Evolutionary conservation across 2,329 filamentous ascomycete genomes (phyloP).

Genomic region (Fusarium oxysporum): DNA sequence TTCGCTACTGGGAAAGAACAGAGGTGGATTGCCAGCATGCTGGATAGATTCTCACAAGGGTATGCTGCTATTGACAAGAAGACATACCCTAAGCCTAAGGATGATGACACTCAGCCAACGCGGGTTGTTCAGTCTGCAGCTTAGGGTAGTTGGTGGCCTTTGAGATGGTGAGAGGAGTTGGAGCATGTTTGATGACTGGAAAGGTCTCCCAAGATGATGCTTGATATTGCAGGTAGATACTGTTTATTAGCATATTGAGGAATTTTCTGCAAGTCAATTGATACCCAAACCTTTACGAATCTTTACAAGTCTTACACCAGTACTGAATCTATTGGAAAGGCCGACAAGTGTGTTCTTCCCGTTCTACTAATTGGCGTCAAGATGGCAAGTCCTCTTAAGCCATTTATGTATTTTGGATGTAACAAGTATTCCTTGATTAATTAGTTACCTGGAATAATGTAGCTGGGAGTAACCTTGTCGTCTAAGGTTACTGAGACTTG

Average conservation of each 20-base stretch:
- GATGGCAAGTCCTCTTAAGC: background rate
- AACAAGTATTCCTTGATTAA: background rate
- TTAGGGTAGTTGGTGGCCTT: background rate
- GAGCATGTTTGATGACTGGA: too few species aligned
- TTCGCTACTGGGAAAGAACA: slow-evolving; percentile 51
- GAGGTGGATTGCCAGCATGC: slow-evolving; percentile 49
- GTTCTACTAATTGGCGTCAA: background rate
- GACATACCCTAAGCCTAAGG: slow-evolving; percentile 44
- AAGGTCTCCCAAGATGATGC: background rate
- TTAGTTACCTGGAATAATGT: background rate
- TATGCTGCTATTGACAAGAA: slow-evolving; percentile 51
- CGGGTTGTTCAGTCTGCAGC: background rate
- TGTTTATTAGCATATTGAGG: background rate
- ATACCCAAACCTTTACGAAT: background rate
- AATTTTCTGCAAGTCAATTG: background rate
- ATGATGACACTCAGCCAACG: slow-evolving; percentile 11
- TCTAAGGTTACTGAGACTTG: background rate
- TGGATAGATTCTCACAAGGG: slow-evolving; percentile 47
- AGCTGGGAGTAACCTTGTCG: background rate
- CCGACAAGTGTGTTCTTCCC: background rate
- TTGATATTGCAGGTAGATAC: background rate
- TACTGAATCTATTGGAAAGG: background rate
- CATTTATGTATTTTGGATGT: background rate
- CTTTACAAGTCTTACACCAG: background rate
- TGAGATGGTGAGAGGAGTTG: background rate